These are phyloP conservation scores for Murraya koenigii DNA, from an alignment of 345 rosid genomes.

Conservation along the genomic window DNA sequence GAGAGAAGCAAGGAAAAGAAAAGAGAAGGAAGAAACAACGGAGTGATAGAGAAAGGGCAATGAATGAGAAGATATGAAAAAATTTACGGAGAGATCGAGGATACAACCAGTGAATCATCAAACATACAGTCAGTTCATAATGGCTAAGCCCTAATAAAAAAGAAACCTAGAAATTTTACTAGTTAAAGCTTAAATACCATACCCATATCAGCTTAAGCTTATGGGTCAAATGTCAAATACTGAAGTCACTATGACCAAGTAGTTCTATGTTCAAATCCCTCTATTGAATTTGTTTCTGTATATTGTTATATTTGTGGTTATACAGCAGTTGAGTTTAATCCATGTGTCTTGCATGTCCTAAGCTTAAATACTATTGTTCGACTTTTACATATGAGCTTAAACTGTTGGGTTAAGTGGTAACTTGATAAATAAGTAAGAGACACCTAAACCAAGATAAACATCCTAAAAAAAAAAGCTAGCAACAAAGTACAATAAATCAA, in stretches of 20 bases:
- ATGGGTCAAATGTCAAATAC: neutral
- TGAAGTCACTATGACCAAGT: neutral
- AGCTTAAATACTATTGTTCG: neutral
- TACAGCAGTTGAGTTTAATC: neutral
- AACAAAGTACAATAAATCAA: neutral
- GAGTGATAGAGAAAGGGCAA: neutral
- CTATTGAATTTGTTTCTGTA: neutral
- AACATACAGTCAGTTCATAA: neutral
- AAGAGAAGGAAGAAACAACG: neutral
- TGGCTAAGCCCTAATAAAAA: neutral
- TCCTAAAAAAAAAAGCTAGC: neutral
- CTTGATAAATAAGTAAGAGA: neutral
- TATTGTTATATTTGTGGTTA: neutral
- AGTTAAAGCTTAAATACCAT: neutral
- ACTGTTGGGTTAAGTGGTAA: too few relatives aligned
- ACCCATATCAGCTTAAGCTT: neutral
- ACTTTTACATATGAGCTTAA: neutral
- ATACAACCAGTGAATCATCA: neutral
- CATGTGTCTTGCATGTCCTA: neutral
- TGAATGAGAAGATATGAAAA: neutral
- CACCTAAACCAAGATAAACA: neutral
- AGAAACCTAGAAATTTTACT: neutral
- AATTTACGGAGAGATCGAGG: neutral
- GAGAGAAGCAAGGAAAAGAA: neutral
- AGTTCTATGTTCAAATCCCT: neutral